These are phyloP conservation scores for Luffa acutangula DNA, from an alignment of 306 rosid species.

Conservation along the genomic window DNA sequence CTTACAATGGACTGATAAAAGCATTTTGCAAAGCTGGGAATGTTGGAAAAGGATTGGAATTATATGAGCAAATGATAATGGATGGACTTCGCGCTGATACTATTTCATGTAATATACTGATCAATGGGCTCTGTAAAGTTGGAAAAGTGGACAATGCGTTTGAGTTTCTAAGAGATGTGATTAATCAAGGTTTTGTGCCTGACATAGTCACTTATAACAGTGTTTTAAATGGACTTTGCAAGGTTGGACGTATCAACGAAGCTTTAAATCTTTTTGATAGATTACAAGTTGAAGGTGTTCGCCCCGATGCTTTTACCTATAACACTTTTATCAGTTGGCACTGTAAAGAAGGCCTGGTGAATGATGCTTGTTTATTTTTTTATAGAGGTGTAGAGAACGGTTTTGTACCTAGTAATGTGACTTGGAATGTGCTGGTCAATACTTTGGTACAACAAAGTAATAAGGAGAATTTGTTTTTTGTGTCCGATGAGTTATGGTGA, in stretches of 20 bases:
- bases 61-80: conserved; percentile 72
- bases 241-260: conserved; percentile 41
- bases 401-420: conserved; percentile 53
- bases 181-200: conserved; percentile 56
- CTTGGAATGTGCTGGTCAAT: conserved; percentile 65
- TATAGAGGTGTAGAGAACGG: conserved; percentile 57
- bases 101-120: conserved; percentile 64
- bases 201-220: conserved; percentile 82
- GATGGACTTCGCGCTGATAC: conserved; percentile 42
- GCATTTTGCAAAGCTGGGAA: conserved; percentile 68
- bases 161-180: conserved; percentile 60
- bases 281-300: conserved; percentile 55
- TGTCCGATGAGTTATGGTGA: neutral
- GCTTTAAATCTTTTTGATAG: conserved; percentile 63
- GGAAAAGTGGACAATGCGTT: conserved; percentile 63
- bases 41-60: conserved; percentile 52
- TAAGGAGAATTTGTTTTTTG: conserved; percentile 11
- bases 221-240: conserved; percentile 80
- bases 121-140: conserved; percentile 57
- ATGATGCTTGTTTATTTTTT: conserved; percentile 59
- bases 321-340: conserved; percentile 64
- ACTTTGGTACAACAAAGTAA: conserved; percentile 28
- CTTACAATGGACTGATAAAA: conserved; percentile 71
- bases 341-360: conserved; percentile 48
- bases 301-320: conserved; percentile 65